These are phyloP conservation scores for Scytalidium sp. DNA, from an alignment of 2,329 filamentous ascomycete genomes.

Conservation along the genomic window DNA sequence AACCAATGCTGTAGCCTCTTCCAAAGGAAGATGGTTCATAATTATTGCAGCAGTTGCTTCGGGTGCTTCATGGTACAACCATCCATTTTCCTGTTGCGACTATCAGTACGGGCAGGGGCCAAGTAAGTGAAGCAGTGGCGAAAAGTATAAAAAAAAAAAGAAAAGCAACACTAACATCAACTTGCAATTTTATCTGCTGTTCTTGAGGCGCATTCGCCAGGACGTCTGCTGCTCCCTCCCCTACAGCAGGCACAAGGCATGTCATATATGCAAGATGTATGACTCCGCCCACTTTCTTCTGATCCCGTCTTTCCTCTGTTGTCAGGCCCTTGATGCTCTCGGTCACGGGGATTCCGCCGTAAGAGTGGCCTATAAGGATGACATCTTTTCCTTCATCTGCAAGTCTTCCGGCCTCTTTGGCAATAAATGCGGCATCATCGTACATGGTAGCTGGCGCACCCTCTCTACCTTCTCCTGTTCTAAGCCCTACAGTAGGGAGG, in stretches of 20 bases:
- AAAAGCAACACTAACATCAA: conserved; percentile 5
- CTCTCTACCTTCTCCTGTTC: too few species aligned
- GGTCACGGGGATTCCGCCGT: conserved; percentile 32
- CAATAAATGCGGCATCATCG: conserved; percentile 33
- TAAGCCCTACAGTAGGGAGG: conserved; percentile 8
- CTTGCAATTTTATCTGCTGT: neutral
- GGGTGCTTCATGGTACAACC: conserved; percentile 19
- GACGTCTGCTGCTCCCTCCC: neutral
- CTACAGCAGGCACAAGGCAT: conserved; percentile 9
- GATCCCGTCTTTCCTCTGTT: conserved; percentile 30
- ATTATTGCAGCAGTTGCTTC: conserved; percentile 8
- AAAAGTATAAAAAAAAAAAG: neutral
- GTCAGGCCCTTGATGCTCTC: conserved; percentile 31
- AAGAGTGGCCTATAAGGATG: conserved; percentile 34
- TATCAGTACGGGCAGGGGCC: neutral
- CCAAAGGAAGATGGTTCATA: conserved; percentile 25
- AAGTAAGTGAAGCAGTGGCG: too few species aligned
- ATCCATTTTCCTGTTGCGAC: conserved; percentile 22
- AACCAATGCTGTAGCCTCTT: conserved; percentile 18
- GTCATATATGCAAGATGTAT: too few species aligned
- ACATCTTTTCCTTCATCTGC: conserved; percentile 32
- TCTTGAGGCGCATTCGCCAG: conserved; percentile 4
- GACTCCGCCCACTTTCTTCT: conserved; percentile 37
- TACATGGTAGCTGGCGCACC: conserved; percentile 24
- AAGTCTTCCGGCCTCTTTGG: conserved; percentile 21